Base-by-base conservation (phyloP, 2,329 filamentous ascomycete genomes). In the Penicillium expansum region DNA sequence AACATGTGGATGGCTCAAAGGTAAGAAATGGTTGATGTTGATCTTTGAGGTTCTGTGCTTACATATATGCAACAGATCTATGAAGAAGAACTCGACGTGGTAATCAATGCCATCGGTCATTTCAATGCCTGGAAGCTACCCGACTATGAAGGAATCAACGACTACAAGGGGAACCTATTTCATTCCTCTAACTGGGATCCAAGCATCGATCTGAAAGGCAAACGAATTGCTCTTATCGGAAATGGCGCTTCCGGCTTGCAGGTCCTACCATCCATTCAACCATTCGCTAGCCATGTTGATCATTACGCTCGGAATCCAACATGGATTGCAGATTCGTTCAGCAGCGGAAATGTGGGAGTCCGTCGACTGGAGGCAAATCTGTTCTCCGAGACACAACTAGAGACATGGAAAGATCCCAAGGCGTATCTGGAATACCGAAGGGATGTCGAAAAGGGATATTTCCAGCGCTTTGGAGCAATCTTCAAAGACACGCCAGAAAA, bases 121-220 rank as follows among this genome's bases (percentile, higher is more conserved):
- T 87, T 90, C 72, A 89, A 88, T 64, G 81, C 80, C 16, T 87
- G 84, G 82, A 83, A 81, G 56, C 73, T 87, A 0, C 86, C 86
- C 0, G 74, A 85, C 29, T 86, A 86, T 59, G 80, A 82, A 1
- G 86, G 85, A 0, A 77, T 86, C 20, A 59, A 79, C 0, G 73
- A 82, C 1, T 87, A 79, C 67, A 76, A 80, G 65, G 85, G 85
- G 0, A 59, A 78, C 0, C 71, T 88, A 0, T 77, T 84, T 18
- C 86, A 88, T 61, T 82, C 85, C 0, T 85, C 85, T 0, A 79
- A 85, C 61, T 88, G 84, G 85, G 75, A 85, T 55, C 71, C 76
- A 2, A 67, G 69, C 0, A 83, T 75, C 70, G 85, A 78, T 69
- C 77, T 86, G 59, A 76, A 70, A 3, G 75, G 67, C 3, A 79